Percentiles rank a stretch among this genome's conserved stretches.
Conservation (phyloP, 116 monocot genomes). For the Iris pallida region DNA sequence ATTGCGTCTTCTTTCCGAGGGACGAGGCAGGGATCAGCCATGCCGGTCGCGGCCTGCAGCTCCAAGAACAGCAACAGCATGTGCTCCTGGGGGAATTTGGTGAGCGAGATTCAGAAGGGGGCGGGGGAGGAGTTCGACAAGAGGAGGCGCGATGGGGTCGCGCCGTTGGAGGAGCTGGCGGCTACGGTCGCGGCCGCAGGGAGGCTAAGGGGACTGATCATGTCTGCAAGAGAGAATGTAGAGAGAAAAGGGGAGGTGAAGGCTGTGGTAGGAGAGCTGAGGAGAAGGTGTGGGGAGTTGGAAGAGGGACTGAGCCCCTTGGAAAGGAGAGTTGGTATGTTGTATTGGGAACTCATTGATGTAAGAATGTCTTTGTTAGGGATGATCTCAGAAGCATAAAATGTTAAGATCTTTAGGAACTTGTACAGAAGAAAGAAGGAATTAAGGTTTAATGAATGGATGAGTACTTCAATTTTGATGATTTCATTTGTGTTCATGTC, state of each 20-base stretch:
- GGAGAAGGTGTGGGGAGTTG: slow-evolving; percentile 12
- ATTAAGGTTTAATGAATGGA: too few relatives aligned
- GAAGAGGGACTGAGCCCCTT: slow-evolving; percentile 1
- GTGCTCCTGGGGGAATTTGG: not conserved
- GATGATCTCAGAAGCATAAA: slow-evolving; percentile 1
- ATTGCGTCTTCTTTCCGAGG: slow-evolving; percentile 3
- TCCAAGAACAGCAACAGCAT: not conserved
- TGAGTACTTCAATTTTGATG: too few relatives aligned
- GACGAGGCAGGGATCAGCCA: not conserved
- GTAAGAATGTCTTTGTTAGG: slow-evolving; percentile 14
- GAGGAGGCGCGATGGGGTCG: slow-evolving; percentile 1
- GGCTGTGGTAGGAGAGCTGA: not conserved
- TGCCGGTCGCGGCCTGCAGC: not conserved
- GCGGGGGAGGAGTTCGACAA: slow-evolving; percentile 16
- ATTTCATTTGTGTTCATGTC: too few relatives aligned
- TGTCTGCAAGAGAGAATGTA: not conserved
- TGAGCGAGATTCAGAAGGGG: slow-evolving; percentile 7
- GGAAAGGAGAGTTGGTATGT: slow-evolving; percentile 12
- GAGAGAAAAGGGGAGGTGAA: not conserved
- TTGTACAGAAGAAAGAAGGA: too few relatives aligned
- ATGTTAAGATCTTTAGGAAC: not conserved
- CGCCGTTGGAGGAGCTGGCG: slow-evolving; percentile 4
- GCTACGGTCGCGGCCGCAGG: not conserved
- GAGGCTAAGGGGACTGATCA: not conserved
- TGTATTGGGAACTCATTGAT: slow-evolving; percentile 12